Base-by-base conservation (phyloP, 305 asterid genomes). In the Rubia tinctorum region DNA sequence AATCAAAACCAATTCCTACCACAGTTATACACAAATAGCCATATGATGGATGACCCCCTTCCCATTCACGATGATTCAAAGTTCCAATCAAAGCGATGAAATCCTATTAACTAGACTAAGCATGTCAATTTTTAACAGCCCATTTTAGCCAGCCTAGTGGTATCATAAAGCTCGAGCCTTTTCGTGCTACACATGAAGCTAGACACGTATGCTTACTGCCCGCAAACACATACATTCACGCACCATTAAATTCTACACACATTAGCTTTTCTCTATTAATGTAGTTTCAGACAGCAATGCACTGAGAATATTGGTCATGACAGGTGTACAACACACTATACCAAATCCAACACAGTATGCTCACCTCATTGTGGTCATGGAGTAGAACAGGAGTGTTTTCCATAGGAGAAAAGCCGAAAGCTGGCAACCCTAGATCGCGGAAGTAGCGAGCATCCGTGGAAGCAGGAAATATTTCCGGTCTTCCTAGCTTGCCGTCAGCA, bases 361-460 rank as follows among this genome's bases (percentile, higher is more conserved):
- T 86, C 82, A 89, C 98, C 99, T 94, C 98, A 55, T 94, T 88
- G 86, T 94, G 99, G 81, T 91, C 97, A 51, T 94, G 99, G 76
- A 94, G 99, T 69, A 91, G 88, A 85, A 91, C 85, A 71, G 97
- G 97, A 73, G 99, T 94, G 84, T 92, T 94, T 20, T 92, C 88
- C 99, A 94, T 91, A 15, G 99, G 99, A 79, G 99, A 94, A 79
- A 94, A 94, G 78, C 98, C 99, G 75, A 94, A 86, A 37, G 98
- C 98, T 7, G 93, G 97, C 80, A 91, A 78, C 76, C 97, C 98
- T 9, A 14, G 80, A 62, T 80, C 73, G 83, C 98, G 87, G 84
- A 94, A 90, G 81, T 89, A 88, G 62, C 94, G 91, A 73, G 98
- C 91, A 82, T 94, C 99, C 22, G 98, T 94, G 8, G 98, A 82